Percentiles rank a stretch among this genome's conserved stretches.
Evolutionary conservation across 129 eudicot genomes (phyloP).

Genomic region (Ambrosia artemisiifolia): DNA sequence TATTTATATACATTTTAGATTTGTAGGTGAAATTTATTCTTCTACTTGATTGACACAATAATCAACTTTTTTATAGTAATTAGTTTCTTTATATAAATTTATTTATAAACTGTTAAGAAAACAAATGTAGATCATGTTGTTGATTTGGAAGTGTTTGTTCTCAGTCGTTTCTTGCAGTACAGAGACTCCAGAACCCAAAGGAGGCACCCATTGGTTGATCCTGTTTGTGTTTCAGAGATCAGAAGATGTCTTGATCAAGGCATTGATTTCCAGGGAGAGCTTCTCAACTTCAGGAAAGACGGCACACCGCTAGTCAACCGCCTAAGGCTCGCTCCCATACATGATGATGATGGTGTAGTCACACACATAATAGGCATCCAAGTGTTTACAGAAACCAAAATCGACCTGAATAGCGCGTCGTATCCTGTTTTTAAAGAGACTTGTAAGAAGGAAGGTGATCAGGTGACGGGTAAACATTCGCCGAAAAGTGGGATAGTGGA

Average conservation of each 20-base stretch:
- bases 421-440: constrained; percentile 88
- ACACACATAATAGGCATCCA: constrained; percentile 86
- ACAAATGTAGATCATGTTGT: not conserved
- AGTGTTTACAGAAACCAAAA: constrained; percentile 64
- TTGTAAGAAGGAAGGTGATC: constrained; percentile 42
- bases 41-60: too few relatives aligned
- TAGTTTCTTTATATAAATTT: too few relatives aligned
- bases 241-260: constrained; percentile 88
- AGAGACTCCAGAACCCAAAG: constrained; percentile 88
- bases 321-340: constrained; percentile 73
- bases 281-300: constrained; percentile 85
- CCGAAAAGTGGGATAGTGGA: constrained; percentile 39
- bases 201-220: constrained; percentile 91
- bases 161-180: constrained; percentile 91
- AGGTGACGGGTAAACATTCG: constrained; percentile 24
- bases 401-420: constrained; percentile 68
- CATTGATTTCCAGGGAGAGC: constrained; percentile 86
- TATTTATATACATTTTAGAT: too few relatives aligned
- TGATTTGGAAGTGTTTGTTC: constrained; percentile 20
- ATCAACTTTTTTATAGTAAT: too few relatives aligned
- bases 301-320: constrained; percentile 86
- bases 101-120: too few relatives aligned
- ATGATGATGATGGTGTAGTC: constrained; percentile 67
- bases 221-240: constrained; percentile 87
- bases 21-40: too few relatives aligned